A percentile compares a stretch with the other conserved stretches of the same genome.
phyloP scores from a whole-genome alignment of 2,329 filamentous ascomycete species.

The Pestalotiopsis sp. region DNA sequence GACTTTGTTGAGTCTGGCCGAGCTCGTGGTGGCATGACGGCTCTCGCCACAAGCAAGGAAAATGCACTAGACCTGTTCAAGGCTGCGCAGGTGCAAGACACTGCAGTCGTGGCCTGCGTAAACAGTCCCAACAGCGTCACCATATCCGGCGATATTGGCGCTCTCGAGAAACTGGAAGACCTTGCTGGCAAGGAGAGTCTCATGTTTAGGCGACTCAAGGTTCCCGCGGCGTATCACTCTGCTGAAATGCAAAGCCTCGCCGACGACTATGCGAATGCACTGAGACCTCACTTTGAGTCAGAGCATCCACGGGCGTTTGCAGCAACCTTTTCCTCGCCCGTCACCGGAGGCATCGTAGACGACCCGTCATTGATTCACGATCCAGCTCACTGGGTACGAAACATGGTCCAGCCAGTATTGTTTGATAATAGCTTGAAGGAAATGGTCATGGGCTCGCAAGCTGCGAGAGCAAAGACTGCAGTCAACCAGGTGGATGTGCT shows the following conservation, averaged over 20 bases:
- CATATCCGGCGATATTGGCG: slow-evolving; percentile 49
- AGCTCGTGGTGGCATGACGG: slow-evolving; percentile 31
- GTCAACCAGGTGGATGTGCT: slow-evolving; percentile 19
- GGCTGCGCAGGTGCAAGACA: slow-evolving; percentile 39
- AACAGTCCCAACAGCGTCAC: slow-evolving; percentile 47
- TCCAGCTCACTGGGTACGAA: slow-evolving; percentile 26
- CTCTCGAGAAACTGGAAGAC: slow-evolving; percentile 40
- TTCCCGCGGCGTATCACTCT: slow-evolving; percentile 33
- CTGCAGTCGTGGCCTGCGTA: slow-evolving; percentile 40
- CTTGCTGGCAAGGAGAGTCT: slow-evolving; percentile 21
- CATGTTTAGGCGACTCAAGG: slow-evolving; percentile 21
- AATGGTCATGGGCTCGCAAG: slow-evolving; percentile 32
- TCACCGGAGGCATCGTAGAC: slow-evolving; percentile 8
- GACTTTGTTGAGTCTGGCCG: slow-evolving; percentile 2
- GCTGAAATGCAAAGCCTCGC: slow-evolving; percentile 27
- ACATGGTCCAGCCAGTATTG: slow-evolving; percentile 26
- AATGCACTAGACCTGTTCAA: not conserved
- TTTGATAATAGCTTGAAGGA: slow-evolving; percentile 38
- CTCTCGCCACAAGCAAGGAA: slow-evolving; percentile 24
- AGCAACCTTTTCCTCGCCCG: slow-evolving; percentile 7
- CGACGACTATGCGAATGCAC: slow-evolving; percentile 19
- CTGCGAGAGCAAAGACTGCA: slow-evolving; percentile 1
- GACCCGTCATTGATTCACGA: slow-evolving; percentile 1
- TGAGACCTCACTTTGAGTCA: slow-evolving; percentile 3
- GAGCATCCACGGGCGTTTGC: not conserved